Base-by-base conservation (phyloP, 371 early-diverging fungal genomes). In the Mortierella sp. region DNA sequence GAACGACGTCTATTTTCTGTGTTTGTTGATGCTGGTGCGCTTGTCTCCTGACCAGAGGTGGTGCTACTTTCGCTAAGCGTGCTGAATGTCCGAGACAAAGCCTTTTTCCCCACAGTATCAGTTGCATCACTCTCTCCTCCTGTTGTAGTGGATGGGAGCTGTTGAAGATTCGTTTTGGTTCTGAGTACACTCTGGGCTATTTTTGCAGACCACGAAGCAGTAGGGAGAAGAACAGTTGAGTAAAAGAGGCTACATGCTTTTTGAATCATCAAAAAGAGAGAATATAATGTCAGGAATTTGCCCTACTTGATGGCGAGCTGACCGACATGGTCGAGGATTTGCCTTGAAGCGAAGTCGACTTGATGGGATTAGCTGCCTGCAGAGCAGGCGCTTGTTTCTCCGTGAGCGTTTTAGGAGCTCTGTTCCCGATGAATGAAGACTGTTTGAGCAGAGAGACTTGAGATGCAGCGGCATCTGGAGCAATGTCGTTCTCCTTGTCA, bases 401-500 rank as follows among this genome's bases (percentile, higher is more conserved):
- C 9, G 37, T 37, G 37, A 9, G 37, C 3, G 37, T 37, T 37
- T 9, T 37, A 37, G 37, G 37, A 37, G 37, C 9, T 37, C 37
- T 58, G 19, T 23, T 60, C 18, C 62, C 65, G 3, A 75, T n/a
- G 37, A 70, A 50, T 14, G 71, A 75, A 9, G 52, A 28, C 16
- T 75, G 76, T 23, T 75, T 75, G 62, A 64, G 52, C 18, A 67
- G 60, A 15, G 67, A 51, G 12, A 71, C 57, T 26, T 56, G 63
- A 26, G 68, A 43, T 15, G 23, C 51, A 47, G 52, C 52, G 2
- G 57, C 12, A 16, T 74, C 74, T 43, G 66, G 45, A 57, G 58
- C 65, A 21, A 66, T 60, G 60, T 70, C 69, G 25, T 74, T 74
- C 60, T 73, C 74, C 57, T 73, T 73, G 68, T 73, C 74, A 23